Percentiles rank a stretch among this genome's conserved stretches.
Evolutionary conservation across 2,329 filamentous ascomycete genomes (phyloP).

Genomic region (Colletotrichum neosansevieriae): DNA sequence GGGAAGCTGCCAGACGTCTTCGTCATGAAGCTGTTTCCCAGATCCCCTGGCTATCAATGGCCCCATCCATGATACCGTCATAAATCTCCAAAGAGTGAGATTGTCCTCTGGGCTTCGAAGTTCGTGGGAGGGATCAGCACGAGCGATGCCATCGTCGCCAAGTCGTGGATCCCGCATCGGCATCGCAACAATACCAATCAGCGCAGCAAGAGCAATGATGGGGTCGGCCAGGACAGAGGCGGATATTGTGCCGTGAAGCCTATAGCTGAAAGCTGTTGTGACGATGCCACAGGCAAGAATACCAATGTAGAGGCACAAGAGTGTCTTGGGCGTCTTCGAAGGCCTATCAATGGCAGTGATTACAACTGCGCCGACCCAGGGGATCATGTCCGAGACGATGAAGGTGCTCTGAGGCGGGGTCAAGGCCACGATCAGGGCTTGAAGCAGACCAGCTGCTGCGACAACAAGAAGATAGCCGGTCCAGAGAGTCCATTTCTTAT

Average conservation of each 20-base stretch:
- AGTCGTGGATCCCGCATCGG: constrained; percentile 73
- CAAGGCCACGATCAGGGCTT: constrained; percentile 49
- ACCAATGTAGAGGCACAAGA: constrained; percentile 54
- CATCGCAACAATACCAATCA: constrained; percentile 67
- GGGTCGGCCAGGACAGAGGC: constrained; percentile 44
- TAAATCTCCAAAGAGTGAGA: constrained; percentile 83
- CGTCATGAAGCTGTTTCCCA: constrained; percentile 75
- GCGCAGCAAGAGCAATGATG: constrained; percentile 43
- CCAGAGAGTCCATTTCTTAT: constrained; percentile 54
- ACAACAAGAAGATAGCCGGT: constrained; percentile 51
- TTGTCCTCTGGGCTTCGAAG: constrained; percentile 84
- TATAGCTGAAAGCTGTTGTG: constrained; percentile 45
- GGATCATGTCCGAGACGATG: constrained; percentile 51
- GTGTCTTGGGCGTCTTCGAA: constrained; percentile 54
- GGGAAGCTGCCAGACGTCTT: constrained; percentile 84
- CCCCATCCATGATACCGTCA: constrained; percentile 85
- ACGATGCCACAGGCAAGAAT: constrained; percentile 49
- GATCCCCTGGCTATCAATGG: constrained; percentile 77
- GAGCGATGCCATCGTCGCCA: constrained; percentile 68
- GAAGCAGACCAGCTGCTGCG: constrained; percentile 50
- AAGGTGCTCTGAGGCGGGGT: constrained; percentile 45
- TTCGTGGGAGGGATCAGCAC: constrained; percentile 66
- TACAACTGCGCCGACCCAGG: constrained; percentile 54
- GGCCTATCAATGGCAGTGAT: constrained; percentile 55
- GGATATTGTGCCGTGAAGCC: constrained; percentile 40